Percentiles rank a stretch among this genome's conserved stretches.
Conservation (phyloP, 768 basidiomycete genomes). For the Mycena filopes region DNA sequence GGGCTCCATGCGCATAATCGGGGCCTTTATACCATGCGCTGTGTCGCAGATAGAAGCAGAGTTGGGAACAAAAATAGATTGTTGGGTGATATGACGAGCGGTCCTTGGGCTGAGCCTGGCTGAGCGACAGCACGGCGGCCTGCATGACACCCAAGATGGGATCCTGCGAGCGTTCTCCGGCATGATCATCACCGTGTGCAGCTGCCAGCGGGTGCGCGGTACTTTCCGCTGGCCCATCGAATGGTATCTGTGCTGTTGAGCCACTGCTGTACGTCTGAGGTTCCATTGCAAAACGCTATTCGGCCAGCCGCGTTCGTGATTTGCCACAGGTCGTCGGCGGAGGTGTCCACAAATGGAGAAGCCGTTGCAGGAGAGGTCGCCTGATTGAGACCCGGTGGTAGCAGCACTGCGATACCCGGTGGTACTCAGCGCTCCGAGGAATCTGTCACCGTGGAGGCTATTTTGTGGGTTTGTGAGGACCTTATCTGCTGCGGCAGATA, state of each 20-base stretch:
- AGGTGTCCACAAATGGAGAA: constrained; percentile 10
- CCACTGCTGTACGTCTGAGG: background rate
- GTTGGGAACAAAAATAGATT: constrained; percentile 5
- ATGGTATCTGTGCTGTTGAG: background rate
- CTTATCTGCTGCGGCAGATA: no score
- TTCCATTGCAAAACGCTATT: background rate
- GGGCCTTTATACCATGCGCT: constrained; percentile 16
- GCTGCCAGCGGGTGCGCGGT: constrained; percentile 6
- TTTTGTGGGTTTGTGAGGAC: no score
- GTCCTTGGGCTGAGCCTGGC: no score
- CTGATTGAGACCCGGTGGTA: constrained; percentile 1
- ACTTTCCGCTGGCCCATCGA: background rate
- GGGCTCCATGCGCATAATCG: constrained; percentile 10
- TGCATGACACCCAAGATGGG: constrained; percentile 20
- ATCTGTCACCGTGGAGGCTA: no score
- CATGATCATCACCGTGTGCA: constrained; percentile 16
- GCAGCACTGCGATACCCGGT: no score
- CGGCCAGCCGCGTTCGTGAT: background rate
- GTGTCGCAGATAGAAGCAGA: constrained; percentile 15
- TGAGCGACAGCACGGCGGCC: constrained; percentile 1
- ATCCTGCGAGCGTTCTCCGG: constrained; percentile 3
- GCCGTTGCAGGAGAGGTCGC: constrained; percentile 2
- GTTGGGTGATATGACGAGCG: constrained; percentile 4
- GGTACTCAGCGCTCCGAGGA: no score
- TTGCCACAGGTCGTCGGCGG: background rate